Evolutionary conservation across 2,329 filamentous ascomycete species (phyloP).

Genomic region (Dactylonectria macrodidyma): DNA sequence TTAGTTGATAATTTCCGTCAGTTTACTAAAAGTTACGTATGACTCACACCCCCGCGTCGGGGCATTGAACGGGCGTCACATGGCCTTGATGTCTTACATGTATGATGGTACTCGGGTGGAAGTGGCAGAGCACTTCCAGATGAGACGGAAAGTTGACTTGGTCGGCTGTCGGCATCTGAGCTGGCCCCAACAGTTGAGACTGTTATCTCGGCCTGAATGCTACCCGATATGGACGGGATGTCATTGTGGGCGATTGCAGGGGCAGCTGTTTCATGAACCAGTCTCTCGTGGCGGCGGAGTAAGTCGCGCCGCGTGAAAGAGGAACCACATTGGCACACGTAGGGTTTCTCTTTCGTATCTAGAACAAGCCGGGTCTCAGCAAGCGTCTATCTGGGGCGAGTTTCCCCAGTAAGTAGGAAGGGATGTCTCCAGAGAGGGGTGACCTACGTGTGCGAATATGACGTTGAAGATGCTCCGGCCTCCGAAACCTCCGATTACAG

Average conservation of each 20-base stretch:
- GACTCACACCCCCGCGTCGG: too few species aligned
- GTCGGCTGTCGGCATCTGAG: neutral
- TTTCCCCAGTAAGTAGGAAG: neutral
- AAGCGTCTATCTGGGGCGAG: too few species aligned
- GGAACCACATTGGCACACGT: neutral
- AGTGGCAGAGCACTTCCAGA: neutral
- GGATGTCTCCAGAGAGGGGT: neutral
- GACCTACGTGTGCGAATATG: neutral
- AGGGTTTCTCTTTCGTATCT: slow-evolving; percentile 5
- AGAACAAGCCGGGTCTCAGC: neutral
- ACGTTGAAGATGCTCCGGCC: neutral
- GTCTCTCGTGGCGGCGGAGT: neutral
- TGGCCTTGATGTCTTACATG: neutral
- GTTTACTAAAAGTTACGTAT: too few species aligned
- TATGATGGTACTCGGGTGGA: neutral
- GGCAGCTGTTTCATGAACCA: neutral
- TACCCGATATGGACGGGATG: neutral
- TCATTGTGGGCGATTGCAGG: neutral
- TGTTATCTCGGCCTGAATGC: neutral
- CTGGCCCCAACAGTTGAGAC: neutral
- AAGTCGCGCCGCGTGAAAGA: neutral
- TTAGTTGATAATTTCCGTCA: neutral
- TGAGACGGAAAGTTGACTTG: neutral
- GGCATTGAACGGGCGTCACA: neutral
- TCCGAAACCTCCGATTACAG: neutral